phyloP scores from a whole-genome alignment of 2,329 filamentous ascomycete genomes.

The Epichloe sylvatica region DNA sequence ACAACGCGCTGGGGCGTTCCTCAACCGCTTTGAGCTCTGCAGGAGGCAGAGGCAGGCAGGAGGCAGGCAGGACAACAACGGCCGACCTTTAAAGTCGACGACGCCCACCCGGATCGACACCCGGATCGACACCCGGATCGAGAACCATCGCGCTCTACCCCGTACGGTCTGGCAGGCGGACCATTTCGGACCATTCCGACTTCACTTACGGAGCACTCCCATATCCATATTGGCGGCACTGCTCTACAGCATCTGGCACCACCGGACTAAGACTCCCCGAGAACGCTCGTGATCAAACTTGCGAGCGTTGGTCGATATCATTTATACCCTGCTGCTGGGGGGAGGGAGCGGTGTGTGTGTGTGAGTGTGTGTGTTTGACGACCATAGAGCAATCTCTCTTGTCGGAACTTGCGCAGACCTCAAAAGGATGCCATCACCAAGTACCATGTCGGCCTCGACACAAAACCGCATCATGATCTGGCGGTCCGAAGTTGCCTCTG shows the following conservation, averaged over 20 bases:
- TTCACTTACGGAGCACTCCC: too few species aligned
- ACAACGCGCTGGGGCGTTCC: too few species aligned
- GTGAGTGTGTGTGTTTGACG: too few species aligned
- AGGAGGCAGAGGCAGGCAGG: neutral
- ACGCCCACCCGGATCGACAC: constrained; percentile 1
- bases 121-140: neutral
- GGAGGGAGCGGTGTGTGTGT: too few species aligned
- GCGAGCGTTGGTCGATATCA: neutral
- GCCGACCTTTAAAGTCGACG: neutral
- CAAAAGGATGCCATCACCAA: neutral
- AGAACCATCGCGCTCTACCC: neutral
- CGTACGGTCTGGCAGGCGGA: too few species aligned
- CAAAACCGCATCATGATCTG: constrained; percentile 31
- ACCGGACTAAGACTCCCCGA: neutral
- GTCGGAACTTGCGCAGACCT: neutral
- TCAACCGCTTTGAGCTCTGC: too few species aligned
- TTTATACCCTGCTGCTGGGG: neutral
- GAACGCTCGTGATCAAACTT: neutral
- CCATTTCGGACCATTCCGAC: too few species aligned
- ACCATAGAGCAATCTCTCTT: too few species aligned
- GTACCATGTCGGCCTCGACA: constrained; percentile 4
- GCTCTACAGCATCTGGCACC: neutral
- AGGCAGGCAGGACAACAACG: neutral
- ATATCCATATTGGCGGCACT: too few species aligned
- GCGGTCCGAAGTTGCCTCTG: constrained; percentile 33